phyloP scores from a whole-genome alignment of 352 stramenopile genomes.

The Pythium pyrilobum region DNA sequence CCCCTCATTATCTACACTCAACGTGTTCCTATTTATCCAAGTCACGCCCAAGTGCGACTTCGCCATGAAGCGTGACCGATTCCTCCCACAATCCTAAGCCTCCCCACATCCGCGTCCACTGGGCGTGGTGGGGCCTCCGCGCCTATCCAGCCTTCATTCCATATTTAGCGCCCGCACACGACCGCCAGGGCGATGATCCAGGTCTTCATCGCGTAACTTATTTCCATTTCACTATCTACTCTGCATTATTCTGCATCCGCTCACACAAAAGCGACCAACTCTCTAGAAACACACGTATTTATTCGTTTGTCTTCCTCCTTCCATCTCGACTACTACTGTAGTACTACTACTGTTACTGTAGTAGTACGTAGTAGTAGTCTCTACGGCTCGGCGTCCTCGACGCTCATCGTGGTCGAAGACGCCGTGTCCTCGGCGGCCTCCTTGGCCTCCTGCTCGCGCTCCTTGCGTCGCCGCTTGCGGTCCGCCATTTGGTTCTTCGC shows the following conservation, averaged over 20 bases:
- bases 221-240: slow-evolving; percentile 6
- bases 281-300: no score
- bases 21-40: slow-evolving; percentile 1
- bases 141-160: no score
- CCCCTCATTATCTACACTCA: no score
- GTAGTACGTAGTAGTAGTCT: background rate
- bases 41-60: no score
- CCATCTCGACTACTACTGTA: no score
- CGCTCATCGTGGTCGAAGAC: slow-evolving; percentile 3
- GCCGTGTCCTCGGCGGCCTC: background rate
- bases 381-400: slow-evolving; percentile 4
- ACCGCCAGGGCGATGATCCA: no score
- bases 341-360: no score
- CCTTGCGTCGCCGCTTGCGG: slow-evolving; percentile 57
- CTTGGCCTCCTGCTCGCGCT: slow-evolving; percentile 16
- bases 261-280: no score
- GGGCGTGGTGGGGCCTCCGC: no score
- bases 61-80: background rate
- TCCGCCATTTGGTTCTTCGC: slow-evolving; percentile 69
- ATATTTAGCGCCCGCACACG: background rate
- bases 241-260: no score
- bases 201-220: background rate
- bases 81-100: background rate
- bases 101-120: no score
- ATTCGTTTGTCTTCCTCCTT: background rate